These are phyloP conservation scores for Phaffomyces antillensis DNA, from an alignment of 805 yeast genomes.

Conservation along the genomic window DNA sequence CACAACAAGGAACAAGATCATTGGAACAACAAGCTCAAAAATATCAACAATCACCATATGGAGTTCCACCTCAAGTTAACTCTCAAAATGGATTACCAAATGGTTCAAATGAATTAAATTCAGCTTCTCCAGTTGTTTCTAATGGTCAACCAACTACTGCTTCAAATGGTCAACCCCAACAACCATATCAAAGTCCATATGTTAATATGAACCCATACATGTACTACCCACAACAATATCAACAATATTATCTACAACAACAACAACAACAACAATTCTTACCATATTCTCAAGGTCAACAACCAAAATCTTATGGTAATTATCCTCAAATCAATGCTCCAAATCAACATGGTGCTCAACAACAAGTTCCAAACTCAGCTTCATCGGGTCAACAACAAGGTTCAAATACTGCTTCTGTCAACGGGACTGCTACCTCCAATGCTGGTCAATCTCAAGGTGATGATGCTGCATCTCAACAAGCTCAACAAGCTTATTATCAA, in stretches of 20 bases:
- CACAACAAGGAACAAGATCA: constrained; percentile 7
- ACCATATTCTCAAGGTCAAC: constrained; percentile 14
- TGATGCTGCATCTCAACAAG: constrained; percentile 15
- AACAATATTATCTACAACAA: constrained; percentile 9
- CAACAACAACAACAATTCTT: constrained; percentile 7
- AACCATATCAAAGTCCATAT: constrained; percentile 19
- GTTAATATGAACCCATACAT: constrained; percentile 17
- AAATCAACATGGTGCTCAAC: constrained; percentile 7
- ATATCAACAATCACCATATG: constrained; percentile 23
- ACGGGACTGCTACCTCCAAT: constrained; percentile 7
- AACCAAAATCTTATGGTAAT: constrained; percentile 15
- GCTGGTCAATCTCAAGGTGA: constrained; percentile 12
- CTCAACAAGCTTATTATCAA: constrained; percentile 4
- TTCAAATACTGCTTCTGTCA: constrained; percentile 9
- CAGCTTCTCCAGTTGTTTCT: constrained; percentile 24
- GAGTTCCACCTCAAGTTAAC: constrained; percentile 21
- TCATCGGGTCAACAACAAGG: constrained; percentile 10
- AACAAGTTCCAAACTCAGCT: constrained; percentile 5
- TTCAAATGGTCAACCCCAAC: constrained; percentile 13
- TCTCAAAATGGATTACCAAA: constrained; percentile 8
- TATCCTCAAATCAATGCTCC: constrained; percentile 7
- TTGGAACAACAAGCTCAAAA: constrained; percentile 14
- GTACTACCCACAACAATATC: constrained; percentile 20
- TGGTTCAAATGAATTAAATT: constrained; percentile 13
- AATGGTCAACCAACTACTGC: constrained; percentile 21